Base-by-base conservation (phyloP, 2,329 filamentous ascomycete species). In the Curvularia hawaiiensis region DNA sequence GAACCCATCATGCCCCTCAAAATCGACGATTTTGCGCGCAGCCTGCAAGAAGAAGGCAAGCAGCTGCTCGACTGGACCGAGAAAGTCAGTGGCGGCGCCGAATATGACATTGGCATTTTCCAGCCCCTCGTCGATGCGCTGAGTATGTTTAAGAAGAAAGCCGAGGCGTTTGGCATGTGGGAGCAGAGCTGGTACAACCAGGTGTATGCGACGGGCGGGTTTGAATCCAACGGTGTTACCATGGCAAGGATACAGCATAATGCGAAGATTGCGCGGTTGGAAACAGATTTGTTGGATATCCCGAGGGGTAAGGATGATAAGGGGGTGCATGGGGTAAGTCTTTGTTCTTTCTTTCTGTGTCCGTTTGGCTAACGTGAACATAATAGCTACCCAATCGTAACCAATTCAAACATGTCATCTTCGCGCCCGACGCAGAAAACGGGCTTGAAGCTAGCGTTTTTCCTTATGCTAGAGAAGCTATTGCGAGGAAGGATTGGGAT, bases 321-420 rank as follows among this genome's bases (percentile, higher is more conserved):
- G 5, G 60, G 58, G 9, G 59, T 64, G 28, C 73, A 77, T 62
- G 92, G 92, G 58, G 90, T 96, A 85, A 83, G 90, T 70, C 40
- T 7, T n/a, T 33, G 22, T 33, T 7, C 20, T 3, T 12, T 39
- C 31, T 14, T 35, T n/a, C n/a, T n/a, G n/a, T n/a, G n/a, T n/a
- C n/a, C n/a, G n/a, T n/a, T 4, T 26, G 26, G 7, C 26, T 26
- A 26, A 26, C 26, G 26, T 9, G 26, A 31, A 31, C 3, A 31
- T 31, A 76, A 31, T 31, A 76, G 74, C 84, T 96, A 4, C 90
- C 91, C 39, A 91, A 91, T 67, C 88, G 94, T 63, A 90, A 90
- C 5, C 95, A 98, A 78, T 99, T 92, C 83, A 97, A 96, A 76
- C 95, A 97, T 77, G 84, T 96, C 70, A 79, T 99, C 55, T 96